These are phyloP conservation scores for Tanacetum coccineum DNA, from an alignment of 129 eudicot species.

Conservation along the genomic window DNA sequence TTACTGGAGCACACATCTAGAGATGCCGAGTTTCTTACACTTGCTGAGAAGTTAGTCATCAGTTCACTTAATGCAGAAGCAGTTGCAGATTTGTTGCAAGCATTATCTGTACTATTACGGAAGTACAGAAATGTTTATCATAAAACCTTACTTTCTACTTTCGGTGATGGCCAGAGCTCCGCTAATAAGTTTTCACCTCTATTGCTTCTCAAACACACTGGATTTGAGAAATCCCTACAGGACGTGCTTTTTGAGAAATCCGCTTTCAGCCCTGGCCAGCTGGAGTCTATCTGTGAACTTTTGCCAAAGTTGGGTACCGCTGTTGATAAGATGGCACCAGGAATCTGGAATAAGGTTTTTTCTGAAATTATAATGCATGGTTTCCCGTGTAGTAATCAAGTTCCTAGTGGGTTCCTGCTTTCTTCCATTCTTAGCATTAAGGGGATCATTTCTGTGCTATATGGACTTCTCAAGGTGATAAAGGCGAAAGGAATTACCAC, in stretches of 20 bases:
- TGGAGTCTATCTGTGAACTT: conserved; percentile 58
- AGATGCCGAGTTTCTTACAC: conserved; percentile 45
- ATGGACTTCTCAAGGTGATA: conserved; percentile 50
- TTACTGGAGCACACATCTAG: conserved; percentile 42
- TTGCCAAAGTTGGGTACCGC: conserved; percentile 38
- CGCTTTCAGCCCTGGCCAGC: conserved; percentile 32
- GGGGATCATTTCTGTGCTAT: conserved; percentile 49
- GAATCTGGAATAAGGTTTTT: conserved; percentile 47
- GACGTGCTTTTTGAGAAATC: conserved; percentile 53
- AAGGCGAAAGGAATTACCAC: conserved; percentile 28
- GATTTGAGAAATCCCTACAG: conserved; percentile 51
- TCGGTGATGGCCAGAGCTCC: conserved; percentile 35
- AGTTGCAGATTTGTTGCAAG: conserved; percentile 37
- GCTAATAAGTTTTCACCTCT: conserved; percentile 45
- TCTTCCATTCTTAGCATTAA: conserved; percentile 72
- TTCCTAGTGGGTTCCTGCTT: conserved; percentile 57
- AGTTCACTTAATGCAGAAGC: conserved; percentile 38
- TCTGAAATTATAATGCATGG: conserved; percentile 81
- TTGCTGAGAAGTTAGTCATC: conserved; percentile 43
- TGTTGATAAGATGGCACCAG: conserved; percentile 58
- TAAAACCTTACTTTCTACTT: conserved; percentile 49
- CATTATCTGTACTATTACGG: conserved; percentile 48
- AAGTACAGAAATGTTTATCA: conserved; percentile 56
- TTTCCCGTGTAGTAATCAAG: conserved; percentile 61
- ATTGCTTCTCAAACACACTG: conserved; percentile 65